Evolutionary conservation across 768 basidiomycete genomes (phyloP).

Genomic region (Ramaria rubella): DNA sequence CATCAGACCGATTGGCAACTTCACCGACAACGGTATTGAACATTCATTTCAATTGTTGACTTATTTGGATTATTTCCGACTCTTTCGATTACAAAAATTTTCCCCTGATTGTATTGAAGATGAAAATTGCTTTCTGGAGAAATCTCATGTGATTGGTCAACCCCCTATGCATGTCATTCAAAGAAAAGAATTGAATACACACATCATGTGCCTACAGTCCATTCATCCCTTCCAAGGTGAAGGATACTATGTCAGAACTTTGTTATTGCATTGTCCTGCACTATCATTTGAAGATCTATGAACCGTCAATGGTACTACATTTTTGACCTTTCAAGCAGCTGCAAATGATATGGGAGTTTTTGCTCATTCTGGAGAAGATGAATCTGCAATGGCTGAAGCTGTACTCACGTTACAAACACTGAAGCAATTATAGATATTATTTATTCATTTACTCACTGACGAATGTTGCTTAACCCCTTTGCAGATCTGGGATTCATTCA

Average conservation of each 20-base stretch:
- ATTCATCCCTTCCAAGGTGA: constrained; percentile 27
- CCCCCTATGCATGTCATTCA: constrained; percentile 17
- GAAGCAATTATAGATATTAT: constrained; percentile 31
- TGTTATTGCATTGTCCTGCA: constrained; percentile 20
- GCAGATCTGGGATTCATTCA: constrained; percentile 24
- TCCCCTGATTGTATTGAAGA: neutral
- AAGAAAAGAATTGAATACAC: neutral
- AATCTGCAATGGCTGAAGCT: constrained; percentile 31
- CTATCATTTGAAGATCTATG: constrained; percentile 20
- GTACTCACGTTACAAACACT: constrained; percentile 28
- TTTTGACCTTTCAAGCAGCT: constrained; percentile 21
- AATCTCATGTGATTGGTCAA: neutral
- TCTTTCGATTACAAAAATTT: constrained; percentile 15
- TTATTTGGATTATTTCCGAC: constrained; percentile 17
- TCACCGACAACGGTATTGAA: neutral
- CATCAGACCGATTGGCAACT: constrained; percentile 10
- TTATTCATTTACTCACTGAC: constrained; percentile 34
- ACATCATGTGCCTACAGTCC: constrained; percentile 22
- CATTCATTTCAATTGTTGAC: constrained; percentile 11
- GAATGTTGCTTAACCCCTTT: constrained; percentile 22
- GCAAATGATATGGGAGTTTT: constrained; percentile 21
- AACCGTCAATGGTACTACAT: constrained; percentile 15
- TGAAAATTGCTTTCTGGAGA: constrained; percentile 11
- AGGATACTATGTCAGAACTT: constrained; percentile 26
- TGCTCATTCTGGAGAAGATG: constrained; percentile 20